Conservation (phyloP, 2,329 filamentous ascomycete species). For the Alternaria angustiovoidea region DNA sequence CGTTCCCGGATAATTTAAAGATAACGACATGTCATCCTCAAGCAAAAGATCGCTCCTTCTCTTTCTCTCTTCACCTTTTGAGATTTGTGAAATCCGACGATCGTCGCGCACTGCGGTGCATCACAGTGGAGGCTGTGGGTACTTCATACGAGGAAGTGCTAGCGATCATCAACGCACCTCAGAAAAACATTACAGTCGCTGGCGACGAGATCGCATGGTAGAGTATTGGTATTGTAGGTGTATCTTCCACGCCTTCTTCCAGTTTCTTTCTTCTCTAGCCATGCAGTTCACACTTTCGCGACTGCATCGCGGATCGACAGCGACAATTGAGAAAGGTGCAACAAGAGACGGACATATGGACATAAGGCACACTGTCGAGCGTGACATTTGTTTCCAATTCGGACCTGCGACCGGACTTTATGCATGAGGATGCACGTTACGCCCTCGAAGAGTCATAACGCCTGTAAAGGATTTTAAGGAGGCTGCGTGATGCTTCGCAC, state of each 20-base stretch:
- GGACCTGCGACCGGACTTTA: not conserved
- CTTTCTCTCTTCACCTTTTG: not conserved
- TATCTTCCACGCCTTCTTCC: not conserved
- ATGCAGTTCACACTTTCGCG: not conserved
- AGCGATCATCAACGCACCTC: not conserved
- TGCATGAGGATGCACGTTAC: not conserved
- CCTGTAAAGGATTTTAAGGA: not conserved
- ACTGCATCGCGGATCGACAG: not conserved
- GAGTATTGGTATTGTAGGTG: not conserved
- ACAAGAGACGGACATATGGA: not conserved
- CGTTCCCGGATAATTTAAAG: not conserved
- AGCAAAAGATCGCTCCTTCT: not conserved
- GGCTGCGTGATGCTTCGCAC: not conserved
- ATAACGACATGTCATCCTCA: not conserved
- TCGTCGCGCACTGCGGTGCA: not conserved
- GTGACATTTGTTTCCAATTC: not conserved
- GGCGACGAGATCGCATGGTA: not conserved
- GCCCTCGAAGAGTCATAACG: slow-evolving; percentile 2
- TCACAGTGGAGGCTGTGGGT: not conserved
- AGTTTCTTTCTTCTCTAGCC: not conserved
- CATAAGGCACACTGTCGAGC: not conserved
- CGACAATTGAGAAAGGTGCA: not conserved
- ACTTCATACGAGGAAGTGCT: not conserved
- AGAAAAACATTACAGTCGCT: not conserved
- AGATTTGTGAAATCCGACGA: not conserved